These are phyloP conservation scores for Amoebophrya sp. DNA, from an alignment of 169 alveolate genomes.

Conservation along the genomic window DNA sequence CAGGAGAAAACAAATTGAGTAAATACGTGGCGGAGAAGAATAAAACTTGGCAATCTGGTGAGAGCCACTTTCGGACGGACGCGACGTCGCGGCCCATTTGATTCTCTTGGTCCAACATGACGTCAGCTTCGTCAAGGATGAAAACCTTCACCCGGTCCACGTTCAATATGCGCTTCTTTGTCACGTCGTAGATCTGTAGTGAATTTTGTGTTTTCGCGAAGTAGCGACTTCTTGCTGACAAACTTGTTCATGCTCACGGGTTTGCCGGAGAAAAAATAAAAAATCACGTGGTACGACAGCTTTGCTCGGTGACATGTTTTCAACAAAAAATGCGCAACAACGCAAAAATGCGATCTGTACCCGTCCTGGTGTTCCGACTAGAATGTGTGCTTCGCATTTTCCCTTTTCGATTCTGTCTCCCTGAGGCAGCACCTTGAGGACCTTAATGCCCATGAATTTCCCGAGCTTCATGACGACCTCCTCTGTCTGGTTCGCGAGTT, in stretches of 20 bases:
- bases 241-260: too few relatives aligned
- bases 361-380: conserved; percentile 1
- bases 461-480: conserved; percentile 81
- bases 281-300: too few relatives aligned
- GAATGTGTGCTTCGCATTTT: neutral
- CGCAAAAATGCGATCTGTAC: too few relatives aligned
- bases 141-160: conserved; percentile 58
- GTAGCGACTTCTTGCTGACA: neutral
- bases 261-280: too few relatives aligned
- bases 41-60: conserved; percentile 47
- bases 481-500: conserved; percentile 86
- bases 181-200: conserved; percentile 70
- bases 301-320: neutral
- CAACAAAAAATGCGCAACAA: too few relatives aligned
- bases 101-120: conserved; percentile 74
- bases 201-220: conserved; percentile 32
- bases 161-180: conserved; percentile 71
- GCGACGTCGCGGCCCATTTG: conserved; percentile 83
- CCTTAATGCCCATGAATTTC: conserved; percentile 69
- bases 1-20: neutral
- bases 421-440: neutral
- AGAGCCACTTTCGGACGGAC: conserved; percentile 67
- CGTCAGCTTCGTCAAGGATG: conserved; percentile 97
- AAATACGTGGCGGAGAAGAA: conserved; percentile 39
- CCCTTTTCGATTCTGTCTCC: conserved; percentile 10